Evolutionary conservation across 2,329 filamentous ascomycete species (phyloP).

Genomic region (Leptographium procerum): DNA sequence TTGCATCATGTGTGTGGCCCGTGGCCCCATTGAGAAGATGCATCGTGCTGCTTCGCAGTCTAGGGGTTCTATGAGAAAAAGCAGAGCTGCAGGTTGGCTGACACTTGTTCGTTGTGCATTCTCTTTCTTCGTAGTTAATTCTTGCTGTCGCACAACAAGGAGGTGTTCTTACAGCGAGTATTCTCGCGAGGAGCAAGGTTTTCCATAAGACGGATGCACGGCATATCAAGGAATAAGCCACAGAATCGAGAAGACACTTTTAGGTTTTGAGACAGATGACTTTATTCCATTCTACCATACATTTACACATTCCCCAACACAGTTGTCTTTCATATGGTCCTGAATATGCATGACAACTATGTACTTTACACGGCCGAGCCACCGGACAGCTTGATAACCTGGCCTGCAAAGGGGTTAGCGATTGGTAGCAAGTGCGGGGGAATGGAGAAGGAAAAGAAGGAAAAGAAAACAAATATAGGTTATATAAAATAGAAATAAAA

Average conservation of each 20-base stretch:
- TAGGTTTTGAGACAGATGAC: background rate
- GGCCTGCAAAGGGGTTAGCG: constrained; percentile 16
- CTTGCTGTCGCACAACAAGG: no score
- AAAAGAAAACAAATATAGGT: no score
- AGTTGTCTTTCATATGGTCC: background rate
- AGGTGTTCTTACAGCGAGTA: no score
- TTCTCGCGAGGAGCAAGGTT: no score
- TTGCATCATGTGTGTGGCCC: background rate
- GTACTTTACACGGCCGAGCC: constrained; percentile 21
- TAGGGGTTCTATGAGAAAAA: no score
- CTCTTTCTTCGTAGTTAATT: background rate
- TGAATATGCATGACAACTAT: no score
- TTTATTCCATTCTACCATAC: background rate
- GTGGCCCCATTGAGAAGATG: no score
- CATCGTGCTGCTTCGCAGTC: no score
- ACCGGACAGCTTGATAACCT: constrained; percentile 28
- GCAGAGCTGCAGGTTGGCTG: background rate
- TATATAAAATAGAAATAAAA: constrained; percentile 3
- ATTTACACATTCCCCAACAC: background rate
- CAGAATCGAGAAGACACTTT: background rate
- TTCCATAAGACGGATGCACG: no score
- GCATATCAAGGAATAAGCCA: background rate
- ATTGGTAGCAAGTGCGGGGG: background rate
- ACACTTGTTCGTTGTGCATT: background rate
- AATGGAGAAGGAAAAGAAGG: background rate